Evolutionary conservation across 306 rosid genomes (phyloP).

Genomic region (Vigna radiata): DNA sequence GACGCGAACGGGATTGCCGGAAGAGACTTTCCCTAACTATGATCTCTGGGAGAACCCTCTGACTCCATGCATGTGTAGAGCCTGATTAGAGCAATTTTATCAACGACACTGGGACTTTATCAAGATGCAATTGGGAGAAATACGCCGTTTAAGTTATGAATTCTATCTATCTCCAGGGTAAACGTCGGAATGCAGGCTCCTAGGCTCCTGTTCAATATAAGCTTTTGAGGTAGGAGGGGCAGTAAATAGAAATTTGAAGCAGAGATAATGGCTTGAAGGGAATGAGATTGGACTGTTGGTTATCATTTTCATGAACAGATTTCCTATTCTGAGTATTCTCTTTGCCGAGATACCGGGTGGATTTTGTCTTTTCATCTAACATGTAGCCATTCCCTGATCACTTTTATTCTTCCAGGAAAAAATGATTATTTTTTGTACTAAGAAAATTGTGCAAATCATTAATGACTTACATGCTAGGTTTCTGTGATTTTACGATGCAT

Average conservation of each 20-base stretch:
- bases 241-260: constrained; percentile 41
- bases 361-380: constrained; percentile 46
- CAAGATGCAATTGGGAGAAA: constrained; percentile 37
- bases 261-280: constrained; percentile 45
- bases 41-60: constrained; percentile 98
- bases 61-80: constrained; percentile 98
- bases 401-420: constrained; percentile 42
- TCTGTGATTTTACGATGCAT: neutral
- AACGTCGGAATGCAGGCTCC: constrained; percentile 20
- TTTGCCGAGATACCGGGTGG: constrained; percentile 42
- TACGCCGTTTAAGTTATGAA: constrained; percentile 38
- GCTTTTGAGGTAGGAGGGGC: constrained; percentile 40
- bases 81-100: constrained; percentile 54
- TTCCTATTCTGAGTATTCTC: constrained; percentile 48
- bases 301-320: constrained; percentile 45
- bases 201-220: constrained; percentile 1
- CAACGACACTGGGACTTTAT: constrained; percentile 37
- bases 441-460: constrained; percentile 56
- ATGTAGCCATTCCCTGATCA: constrained; percentile 42
- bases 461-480: constrained; percentile 46
- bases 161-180: constrained; percentile 35
- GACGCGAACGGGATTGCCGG: constrained; percentile 90
- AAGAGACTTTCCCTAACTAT: constrained; percentile 93
- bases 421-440: constrained; percentile 49
- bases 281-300: constrained; percentile 42